phyloP scores from a whole-genome alignment of 306 rosid species.

The Heteromeles arbutifolia region DNA sequence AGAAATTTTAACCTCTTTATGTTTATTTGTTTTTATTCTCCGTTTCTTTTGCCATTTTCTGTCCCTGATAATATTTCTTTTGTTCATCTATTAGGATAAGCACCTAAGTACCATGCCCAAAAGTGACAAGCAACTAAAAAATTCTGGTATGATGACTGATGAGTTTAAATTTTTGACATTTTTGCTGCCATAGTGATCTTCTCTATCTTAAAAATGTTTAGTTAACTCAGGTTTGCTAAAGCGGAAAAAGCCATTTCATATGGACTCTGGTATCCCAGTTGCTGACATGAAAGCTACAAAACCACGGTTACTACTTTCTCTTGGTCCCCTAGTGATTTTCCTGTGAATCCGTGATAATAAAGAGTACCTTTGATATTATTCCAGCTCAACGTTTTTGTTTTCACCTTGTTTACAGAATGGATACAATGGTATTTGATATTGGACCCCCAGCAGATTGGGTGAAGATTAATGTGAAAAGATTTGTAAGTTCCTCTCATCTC shows the following conservation, averaged over 20 bases:
- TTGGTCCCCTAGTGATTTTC: not conserved
- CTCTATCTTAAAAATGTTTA: conserved; percentile 14
- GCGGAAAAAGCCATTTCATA: conserved; percentile 54
- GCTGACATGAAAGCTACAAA: conserved; percentile 51
- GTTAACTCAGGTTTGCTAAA: conserved; percentile 46
- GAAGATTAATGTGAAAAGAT: conserved; percentile 65
- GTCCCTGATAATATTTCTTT: not conserved
- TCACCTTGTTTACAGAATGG: conserved; percentile 34
- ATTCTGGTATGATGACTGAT: conserved; percentile 40
- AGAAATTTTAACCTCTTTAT: conserved; percentile 3
- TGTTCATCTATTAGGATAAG: conserved; percentile 3
- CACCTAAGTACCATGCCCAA: conserved; percentile 16
- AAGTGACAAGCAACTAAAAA: conserved; percentile 65
- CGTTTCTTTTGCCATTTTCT: not conserved
- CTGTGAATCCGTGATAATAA: not conserved
- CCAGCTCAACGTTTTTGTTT: not conserved
- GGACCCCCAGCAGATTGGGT: conserved; percentile 86
- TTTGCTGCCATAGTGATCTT: conserved; percentile 14
- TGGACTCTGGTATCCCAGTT: conserved; percentile 42
- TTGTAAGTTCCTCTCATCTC: conserved; percentile 34
- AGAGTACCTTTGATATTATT: not conserved
- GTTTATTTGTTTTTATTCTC: not conserved
- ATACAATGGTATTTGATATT: conserved; percentile 46
- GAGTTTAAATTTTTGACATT: not conserved
- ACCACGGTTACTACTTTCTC: conserved; percentile 44